These are phyloP conservation scores for Lecanicillium sp. DNA, from an alignment of 2,329 filamentous ascomycete genomes.

Conservation along the genomic window DNA sequence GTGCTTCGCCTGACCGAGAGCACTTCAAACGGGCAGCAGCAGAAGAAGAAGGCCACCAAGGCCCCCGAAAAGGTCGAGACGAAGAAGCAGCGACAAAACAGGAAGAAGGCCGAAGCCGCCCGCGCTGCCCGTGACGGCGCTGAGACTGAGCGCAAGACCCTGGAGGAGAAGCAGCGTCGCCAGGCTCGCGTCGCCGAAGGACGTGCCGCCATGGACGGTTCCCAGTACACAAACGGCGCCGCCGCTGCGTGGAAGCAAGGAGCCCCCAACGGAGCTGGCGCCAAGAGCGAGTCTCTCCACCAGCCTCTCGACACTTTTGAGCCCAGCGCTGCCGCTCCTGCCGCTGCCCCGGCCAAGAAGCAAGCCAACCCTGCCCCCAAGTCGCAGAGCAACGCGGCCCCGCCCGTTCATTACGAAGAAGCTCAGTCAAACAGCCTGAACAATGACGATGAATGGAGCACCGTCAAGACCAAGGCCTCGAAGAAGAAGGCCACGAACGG, in stretches of 20 bases:
- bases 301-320: constrained; percentile 55
- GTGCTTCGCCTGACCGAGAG: constrained; percentile 71
- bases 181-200: constrained; percentile 76
- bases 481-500: constrained; percentile 35
- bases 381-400: constrained; percentile 35
- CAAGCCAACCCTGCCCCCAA: constrained; percentile 24
- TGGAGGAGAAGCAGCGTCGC: constrained; percentile 77
- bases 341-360: constrained; percentile 16
- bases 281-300: constrained; percentile 26
- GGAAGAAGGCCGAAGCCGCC: constrained; percentile 75
- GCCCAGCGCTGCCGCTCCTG: not conserved
- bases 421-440: constrained; percentile 53
- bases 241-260: constrained; percentile 37
- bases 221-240: constrained; percentile 40
- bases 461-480: constrained; percentile 43
- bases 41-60: constrained; percentile 55
- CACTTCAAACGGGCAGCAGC: constrained; percentile 54
- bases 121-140: constrained; percentile 68
- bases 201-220: constrained; percentile 74
- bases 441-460: constrained; percentile 50
- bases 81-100: constrained; percentile 94
- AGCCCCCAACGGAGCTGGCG: constrained; percentile 22
- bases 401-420: constrained; percentile 51
- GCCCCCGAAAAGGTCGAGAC: constrained; percentile 63
- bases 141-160: constrained; percentile 67